Evolutionary conservation across 1,284 basidiomycete species (phyloP), one percentile per base, ranked within the genome.

Genomic region (Takashimella tepidaria): DNA sequence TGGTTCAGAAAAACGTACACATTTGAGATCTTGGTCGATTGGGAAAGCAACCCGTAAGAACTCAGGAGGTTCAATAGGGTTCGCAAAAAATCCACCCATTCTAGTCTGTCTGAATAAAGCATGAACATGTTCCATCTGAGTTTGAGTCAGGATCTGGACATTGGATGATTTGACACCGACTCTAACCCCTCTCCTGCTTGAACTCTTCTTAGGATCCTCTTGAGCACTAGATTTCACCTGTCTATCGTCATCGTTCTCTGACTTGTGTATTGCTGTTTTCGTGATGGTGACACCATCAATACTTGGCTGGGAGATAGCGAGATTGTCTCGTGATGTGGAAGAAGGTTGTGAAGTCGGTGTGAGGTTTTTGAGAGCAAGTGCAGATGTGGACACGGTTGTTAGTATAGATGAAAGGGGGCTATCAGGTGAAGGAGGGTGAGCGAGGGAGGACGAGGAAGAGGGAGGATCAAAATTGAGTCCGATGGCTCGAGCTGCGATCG

Each of bases 11-110:
- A 3, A 4, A 60, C 68, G 61, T 44, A 69, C 68, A 54, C 64
- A 69, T 31, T 62, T 56, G 11, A 71, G 54, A 42, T 71, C 69
- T 22, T 69, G 66, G 10, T 66, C 58, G 3, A 59, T 54, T 0
- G 66, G 63, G 45, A 70, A 73, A 10, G 59, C 56, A 1, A 55
- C 52, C 19, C 53, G 56, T 20, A 73, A 54, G 27, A 71, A 73
- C 12, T 69, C 64, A 23, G 70, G 70, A 22, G 69, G 63, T 19
- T 62, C 55, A n/a, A 62, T 41, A 4, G 66, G 64, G 23, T 63
- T 61, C 41, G 57, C 57, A 50, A 65, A 73, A 54, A 64, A 73
- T n/a, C 56, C 53, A 10, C 68, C 67, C 70, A 73, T 70, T 42
- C 62, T 57, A 4, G 70, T 73, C 46, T 61, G 60, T 45, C 68